Evolutionary conservation across 108 stramenopile genomes (phyloP).

Genomic region (Cyclotella cryptica): DNA sequence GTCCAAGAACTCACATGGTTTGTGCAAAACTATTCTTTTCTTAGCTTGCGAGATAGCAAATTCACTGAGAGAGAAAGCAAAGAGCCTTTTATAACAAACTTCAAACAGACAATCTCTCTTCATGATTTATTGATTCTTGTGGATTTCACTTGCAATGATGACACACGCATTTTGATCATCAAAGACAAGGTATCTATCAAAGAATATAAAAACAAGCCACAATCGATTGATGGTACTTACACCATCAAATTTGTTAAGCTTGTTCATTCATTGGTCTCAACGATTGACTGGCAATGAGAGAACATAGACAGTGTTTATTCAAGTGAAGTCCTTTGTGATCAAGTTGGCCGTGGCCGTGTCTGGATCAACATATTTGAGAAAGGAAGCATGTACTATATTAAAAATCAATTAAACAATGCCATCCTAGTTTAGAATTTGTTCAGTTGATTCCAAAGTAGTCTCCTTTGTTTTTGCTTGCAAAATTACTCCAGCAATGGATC

Average conservation of each 20-base stretch:
- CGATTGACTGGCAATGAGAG: conserved; percentile 26
- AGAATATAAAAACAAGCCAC: background rate
- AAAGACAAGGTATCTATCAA: conserved; percentile 16
- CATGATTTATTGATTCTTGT: background rate
- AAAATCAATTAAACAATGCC: no score
- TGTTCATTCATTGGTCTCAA: conserved; percentile 25
- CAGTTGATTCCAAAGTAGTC: no score
- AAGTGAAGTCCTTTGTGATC: conserved; percentile 14
- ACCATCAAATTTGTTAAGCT: conserved; percentile 26
- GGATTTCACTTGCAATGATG: background rate
- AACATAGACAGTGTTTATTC: conserved; percentile 9
- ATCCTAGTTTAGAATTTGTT: no score
- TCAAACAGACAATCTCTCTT: background rate
- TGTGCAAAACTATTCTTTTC: background rate
- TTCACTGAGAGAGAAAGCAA: background rate
- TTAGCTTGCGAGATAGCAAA: background rate
- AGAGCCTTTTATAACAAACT: background rate
- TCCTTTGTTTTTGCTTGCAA: no score
- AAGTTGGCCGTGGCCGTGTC: conserved; percentile 9
- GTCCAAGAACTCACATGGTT: background rate
- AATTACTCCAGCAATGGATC: no score
- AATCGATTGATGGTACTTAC: conserved; percentile 27
- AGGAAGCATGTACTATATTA: no score
- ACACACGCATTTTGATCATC: conserved; percentile 5
- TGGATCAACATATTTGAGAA: no score